A percentile compares a stretch with the other conserved stretches of the same genome.
These are phyloP conservation scores for Moricandia arvensis DNA, from an alignment of 345 rosid genomes.

Conservation along the genomic window DNA sequence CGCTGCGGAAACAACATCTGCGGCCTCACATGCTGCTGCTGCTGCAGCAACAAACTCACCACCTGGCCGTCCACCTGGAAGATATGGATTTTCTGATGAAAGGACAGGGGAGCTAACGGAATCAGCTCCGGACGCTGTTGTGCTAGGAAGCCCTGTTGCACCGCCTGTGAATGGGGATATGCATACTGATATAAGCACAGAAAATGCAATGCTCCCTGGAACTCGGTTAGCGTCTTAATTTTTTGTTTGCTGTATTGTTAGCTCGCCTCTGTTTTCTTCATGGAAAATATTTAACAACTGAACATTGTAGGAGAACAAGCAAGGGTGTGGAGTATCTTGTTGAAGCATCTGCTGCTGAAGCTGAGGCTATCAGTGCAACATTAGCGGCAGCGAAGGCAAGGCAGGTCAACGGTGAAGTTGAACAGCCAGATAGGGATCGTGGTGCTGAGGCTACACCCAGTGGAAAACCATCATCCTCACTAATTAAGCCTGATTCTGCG, in stretches of 20 bases:
- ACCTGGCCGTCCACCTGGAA: conserved; percentile 62
- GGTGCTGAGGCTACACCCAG: conserved; percentile 95
- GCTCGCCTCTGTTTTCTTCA: neutral
- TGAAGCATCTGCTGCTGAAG: conserved; percentile 98
- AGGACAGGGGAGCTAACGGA: conserved; percentile 72
- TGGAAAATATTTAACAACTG: conserved; percentile 18
- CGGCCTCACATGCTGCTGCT: conserved; percentile 95
- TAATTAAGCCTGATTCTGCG: conserved; percentile 72
- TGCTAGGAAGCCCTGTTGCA: conserved; percentile 92
- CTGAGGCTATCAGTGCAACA: conserved; percentile 97
- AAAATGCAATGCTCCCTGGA: conserved; percentile 83
- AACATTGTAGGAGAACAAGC: conserved; percentile 64
- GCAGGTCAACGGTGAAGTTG: conserved; percentile 87
- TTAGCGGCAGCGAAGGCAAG: conserved; percentile 98
- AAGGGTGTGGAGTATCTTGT: conserved; percentile 97
- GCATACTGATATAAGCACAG: conserved; percentile 90
- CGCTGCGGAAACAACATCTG: conserved; percentile 86
- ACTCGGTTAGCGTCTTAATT: conserved; percentile 50
- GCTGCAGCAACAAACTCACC: conserved; percentile 74
- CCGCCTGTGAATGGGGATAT: conserved; percentile 93
- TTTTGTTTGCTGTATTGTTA: neutral
- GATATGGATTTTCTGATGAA: conserved; percentile 81
- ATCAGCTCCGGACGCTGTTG: conserved; percentile 72
- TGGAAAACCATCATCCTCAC: conserved; percentile 69
- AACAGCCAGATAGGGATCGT: conserved; percentile 79